Conservation (phyloP, 164 flowering plant genomes). For the Cinnamomum micranthum region DNA sequence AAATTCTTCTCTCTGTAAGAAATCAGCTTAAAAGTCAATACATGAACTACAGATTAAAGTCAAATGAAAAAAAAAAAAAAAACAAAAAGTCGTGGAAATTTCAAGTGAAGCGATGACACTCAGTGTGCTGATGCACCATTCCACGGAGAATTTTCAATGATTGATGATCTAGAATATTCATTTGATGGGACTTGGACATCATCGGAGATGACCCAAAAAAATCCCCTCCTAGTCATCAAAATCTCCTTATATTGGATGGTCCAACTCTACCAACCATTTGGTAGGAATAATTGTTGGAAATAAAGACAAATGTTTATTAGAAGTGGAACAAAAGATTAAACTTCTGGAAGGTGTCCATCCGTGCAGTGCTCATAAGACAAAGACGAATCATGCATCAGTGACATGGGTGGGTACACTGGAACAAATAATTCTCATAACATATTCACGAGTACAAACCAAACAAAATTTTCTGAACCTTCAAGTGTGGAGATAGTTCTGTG, state of each 20-base stretch:
- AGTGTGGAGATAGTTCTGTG: conserved; percentile 49
- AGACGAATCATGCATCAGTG: background rate
- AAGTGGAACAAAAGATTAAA: background rate
- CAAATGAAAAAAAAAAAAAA: too few relatives aligned
- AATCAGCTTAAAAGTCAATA: conserved; percentile 9
- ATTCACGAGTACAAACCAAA: background rate
- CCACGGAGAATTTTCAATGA: too few relatives aligned
- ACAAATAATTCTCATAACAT: background rate
- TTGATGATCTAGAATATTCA: too few relatives aligned
- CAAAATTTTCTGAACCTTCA: conserved; percentile 43
- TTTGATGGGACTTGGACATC: too few relatives aligned
- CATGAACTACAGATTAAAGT: background rate
- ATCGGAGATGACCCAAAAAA: too few relatives aligned
- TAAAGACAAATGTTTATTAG: background rate
- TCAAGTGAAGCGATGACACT: background rate
- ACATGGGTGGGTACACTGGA: background rate
- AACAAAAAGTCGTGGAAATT: background rate
- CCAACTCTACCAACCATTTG: too few relatives aligned
- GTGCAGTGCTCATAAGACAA: background rate
- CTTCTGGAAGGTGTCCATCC: background rate
- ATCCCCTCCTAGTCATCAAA: too few relatives aligned
- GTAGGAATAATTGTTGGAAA: background rate
- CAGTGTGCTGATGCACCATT: background rate
- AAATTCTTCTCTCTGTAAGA: conserved; percentile 55
- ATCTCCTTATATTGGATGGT: too few relatives aligned